These are phyloP conservation scores for Vitis hybrid DNA, from an alignment of 177 flowering plant species.

Conservation along the genomic window DNA sequence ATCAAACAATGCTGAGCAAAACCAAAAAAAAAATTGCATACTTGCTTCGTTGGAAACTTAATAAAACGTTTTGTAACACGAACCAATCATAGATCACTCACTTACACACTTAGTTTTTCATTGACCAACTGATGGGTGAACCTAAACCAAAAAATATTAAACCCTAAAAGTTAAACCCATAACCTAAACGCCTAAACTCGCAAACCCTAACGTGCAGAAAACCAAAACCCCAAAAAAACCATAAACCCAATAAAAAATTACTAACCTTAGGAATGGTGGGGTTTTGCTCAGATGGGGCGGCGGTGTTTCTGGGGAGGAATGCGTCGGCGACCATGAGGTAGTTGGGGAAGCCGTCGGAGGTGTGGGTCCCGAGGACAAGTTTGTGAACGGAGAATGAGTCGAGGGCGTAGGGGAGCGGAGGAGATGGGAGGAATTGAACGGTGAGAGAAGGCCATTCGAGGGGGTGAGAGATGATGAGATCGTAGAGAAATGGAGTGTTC, in stretches of 20 bases:
- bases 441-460: slow-evolving; percentile 98
- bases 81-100: no score
- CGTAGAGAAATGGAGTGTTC: slow-evolving; percentile 88
- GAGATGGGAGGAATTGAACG: slow-evolving; percentile 73
- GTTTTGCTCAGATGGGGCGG: slow-evolving; percentile 17
- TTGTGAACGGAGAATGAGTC: slow-evolving; percentile 48
- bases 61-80: no score
- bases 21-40: not conserved
- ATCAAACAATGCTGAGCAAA: not conserved
- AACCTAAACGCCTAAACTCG: not conserved
- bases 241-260: not conserved
- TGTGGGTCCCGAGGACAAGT: slow-evolving; percentile 86
- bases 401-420: slow-evolving; percentile 22
- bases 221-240: not conserved
- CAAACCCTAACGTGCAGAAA: not conserved
- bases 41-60: no score
- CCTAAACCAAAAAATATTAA: no score
- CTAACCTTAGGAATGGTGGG: slow-evolving; percentile 26
- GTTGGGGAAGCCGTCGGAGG: slow-evolving; percentile 71
- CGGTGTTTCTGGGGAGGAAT: slow-evolving; percentile 36
- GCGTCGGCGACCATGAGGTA: slow-evolving; percentile 82
- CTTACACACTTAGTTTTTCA: no score
- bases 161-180: not conserved
- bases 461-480: slow-evolving; percentile 75
- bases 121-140: no score